Evolutionary conservation across 148 eudicot genomes (phyloP).

Genomic region (Rhododendron kiyosumense): DNA sequence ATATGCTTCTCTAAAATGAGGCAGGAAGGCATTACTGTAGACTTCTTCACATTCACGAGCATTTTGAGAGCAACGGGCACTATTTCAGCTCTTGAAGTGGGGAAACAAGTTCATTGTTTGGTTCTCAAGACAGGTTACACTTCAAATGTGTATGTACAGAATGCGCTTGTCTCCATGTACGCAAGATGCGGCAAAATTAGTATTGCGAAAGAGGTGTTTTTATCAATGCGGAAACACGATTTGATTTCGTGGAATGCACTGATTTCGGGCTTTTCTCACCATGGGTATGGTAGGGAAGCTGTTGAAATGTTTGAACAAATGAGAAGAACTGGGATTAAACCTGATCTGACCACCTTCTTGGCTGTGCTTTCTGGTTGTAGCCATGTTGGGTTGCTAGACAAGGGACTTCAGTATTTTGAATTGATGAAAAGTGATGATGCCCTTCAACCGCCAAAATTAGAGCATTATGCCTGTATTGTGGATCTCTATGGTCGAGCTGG

Average conservation of each 20-base stretch:
- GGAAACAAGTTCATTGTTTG: constrained; percentile 45
- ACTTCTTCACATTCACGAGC: constrained; percentile 41
- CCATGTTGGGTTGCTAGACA: constrained; percentile 45
- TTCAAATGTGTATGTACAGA: constrained; percentile 32
- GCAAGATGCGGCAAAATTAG: constrained; percentile 40
- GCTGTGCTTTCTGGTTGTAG: constrained; percentile 58
- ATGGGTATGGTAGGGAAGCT: constrained; percentile 44
- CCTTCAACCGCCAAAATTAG: constrained; percentile 25
- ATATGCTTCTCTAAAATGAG: constrained; percentile 47
- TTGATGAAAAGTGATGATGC: constrained; percentile 31
- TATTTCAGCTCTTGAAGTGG: constrained; percentile 35
- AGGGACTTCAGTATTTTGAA: constrained; percentile 44
- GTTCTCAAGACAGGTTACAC: constrained; percentile 33
- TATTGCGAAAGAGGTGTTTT: constrained; percentile 42
- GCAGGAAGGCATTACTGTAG: constrained; percentile 30
- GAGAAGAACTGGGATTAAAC: constrained; percentile 34
- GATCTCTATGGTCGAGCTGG: constrained; percentile 61
- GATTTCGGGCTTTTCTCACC: constrained; percentile 41
- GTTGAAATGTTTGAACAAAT: constrained; percentile 46
- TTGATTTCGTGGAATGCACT: constrained; percentile 62
- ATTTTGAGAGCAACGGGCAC: constrained; percentile 35
- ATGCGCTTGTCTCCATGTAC: constrained; percentile 64
- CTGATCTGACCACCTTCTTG: constrained; percentile 40
- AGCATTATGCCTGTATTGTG: constrained; percentile 57
- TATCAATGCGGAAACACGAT: constrained; percentile 35